Conservation (phyloP, 305 asterid species). For the Fraxinus greggii region DNA sequence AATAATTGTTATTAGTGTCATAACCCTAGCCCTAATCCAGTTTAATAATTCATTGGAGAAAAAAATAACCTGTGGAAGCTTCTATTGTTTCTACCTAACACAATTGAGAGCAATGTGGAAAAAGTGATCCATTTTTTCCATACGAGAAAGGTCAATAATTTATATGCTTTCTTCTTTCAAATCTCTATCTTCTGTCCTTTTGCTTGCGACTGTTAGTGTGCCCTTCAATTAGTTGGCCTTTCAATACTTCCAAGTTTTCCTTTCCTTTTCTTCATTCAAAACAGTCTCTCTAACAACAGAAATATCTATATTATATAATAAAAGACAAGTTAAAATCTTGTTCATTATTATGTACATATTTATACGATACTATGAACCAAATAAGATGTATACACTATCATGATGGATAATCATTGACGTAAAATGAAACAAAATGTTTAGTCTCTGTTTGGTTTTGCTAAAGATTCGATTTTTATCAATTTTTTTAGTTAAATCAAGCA, state of each 20-base stretch:
- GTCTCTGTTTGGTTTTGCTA: not conserved
- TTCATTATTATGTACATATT: not conserved
- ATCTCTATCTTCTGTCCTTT: conserved; percentile 11
- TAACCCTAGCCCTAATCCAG: not conserved
- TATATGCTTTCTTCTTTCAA: not conserved
- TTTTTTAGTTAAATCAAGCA: too few species aligned
- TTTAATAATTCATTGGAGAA: conserved; percentile 18
- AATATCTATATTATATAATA: not conserved
- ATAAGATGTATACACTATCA: not conserved
- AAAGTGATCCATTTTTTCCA: conserved; percentile 35
- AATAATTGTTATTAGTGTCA: conserved; percentile 1
- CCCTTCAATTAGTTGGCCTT: not conserved
- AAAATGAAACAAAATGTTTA: not conserved
- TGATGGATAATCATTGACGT: not conserved
- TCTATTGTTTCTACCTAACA: conserved; percentile 64
- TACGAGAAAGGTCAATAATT: conserved; percentile 32
- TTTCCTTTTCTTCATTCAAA: not conserved
- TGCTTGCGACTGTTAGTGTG: not conserved
- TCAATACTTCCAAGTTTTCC: not conserved
- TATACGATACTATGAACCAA: not conserved
- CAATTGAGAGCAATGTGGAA: conserved; percentile 31
- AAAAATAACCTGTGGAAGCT: conserved; percentile 55
- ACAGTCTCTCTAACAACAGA: not conserved
- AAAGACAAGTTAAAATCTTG: too few species aligned
- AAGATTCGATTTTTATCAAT: too few species aligned